phyloP scores from a whole-genome alignment of 371 early-diverging fungal species.

The Haplosporangium sp. region DNA sequence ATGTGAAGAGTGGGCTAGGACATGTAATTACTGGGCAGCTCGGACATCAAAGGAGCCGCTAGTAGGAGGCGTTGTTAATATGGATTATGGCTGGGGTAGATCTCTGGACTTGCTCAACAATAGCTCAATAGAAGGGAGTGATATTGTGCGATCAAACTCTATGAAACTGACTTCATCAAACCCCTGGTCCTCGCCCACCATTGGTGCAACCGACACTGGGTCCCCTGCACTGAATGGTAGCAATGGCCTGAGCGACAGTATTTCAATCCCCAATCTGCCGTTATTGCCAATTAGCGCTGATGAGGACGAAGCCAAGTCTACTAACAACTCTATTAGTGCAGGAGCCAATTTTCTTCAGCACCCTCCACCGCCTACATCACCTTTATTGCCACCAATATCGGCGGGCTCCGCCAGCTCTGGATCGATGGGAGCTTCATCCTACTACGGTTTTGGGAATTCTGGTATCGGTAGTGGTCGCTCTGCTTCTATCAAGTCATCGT shows the following conservation, averaged over 20 bases:
- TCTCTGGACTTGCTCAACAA: conserved; percentile 57
- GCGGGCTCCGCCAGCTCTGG: conserved; percentile 2
- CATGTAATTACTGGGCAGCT: conserved; percentile 94
- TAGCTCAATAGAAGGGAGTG: background rate
- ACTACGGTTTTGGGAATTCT: conserved; percentile 11
- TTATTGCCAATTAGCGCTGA: conserved; percentile 1
- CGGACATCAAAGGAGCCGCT: conserved; percentile 88
- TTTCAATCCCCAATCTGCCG: background rate
- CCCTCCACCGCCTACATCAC: conserved; percentile 7
- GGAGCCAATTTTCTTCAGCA: conserved; percentile 19
- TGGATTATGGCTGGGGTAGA: conserved; percentile 92
- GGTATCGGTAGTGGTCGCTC: conserved; percentile 27
- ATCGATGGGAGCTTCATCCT: background rate
- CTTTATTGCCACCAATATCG: background rate
- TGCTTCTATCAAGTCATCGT: conserved; percentile 41
- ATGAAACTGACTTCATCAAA: background rate
- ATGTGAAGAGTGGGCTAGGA: conserved; percentile 82
- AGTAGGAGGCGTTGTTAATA: conserved; percentile 82
- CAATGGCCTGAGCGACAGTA: conserved; percentile 9
- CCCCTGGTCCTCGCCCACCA: conserved; percentile 19
- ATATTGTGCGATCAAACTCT: background rate
- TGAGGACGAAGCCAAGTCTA: conserved; percentile 18
- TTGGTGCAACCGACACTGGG: background rate
- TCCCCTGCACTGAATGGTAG: background rate
- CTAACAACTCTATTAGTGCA: conserved; percentile 2